Percentiles rank a stretch among this genome's conserved stretches.
Evolutionary conservation across 2,329 filamentous ascomycete genomes (phyloP).

Genomic region (Epichloe gansuensis): DNA sequence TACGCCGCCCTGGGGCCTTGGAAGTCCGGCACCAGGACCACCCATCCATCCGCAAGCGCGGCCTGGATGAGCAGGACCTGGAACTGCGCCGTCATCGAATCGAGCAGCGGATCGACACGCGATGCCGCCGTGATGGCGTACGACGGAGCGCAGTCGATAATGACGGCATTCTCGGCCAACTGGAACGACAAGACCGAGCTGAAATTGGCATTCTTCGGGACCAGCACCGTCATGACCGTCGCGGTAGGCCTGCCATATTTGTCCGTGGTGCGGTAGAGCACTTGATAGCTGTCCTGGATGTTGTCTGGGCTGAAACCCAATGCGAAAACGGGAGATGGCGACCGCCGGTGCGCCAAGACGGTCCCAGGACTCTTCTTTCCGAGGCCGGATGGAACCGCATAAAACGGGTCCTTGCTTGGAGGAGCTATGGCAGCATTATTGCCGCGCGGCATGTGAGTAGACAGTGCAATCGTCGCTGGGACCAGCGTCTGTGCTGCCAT

Average conservation of each 20-base stretch:
- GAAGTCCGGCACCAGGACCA: not conserved
- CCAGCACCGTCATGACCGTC: not conserved
- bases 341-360: not conserved
- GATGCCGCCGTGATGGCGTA: not conserved
- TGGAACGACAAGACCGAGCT: not conserved
- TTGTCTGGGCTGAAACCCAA: not conserved
- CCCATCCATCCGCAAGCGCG: slow-evolving; percentile 1
- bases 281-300: not conserved
- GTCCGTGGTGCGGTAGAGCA: not conserved
- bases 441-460: not conserved
- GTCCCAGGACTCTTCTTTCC: not conserved
- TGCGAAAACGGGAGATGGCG: not conserved
- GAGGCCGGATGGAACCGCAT: not conserved
- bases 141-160: not conserved
- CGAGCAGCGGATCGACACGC: not conserved
- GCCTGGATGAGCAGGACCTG: not conserved
- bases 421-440: not conserved
- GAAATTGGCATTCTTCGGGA: not conserved
- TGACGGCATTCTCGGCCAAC: not conserved
- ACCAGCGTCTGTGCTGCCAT: not conserved
- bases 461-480: not conserved
- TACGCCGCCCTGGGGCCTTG: not conserved
- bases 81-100: not conserved
- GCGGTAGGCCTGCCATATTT: not conserved
- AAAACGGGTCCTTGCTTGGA: not conserved